Base-by-base conservation (phyloP, 306 rosid genomes). In the Quillaja saponaria region DNA sequence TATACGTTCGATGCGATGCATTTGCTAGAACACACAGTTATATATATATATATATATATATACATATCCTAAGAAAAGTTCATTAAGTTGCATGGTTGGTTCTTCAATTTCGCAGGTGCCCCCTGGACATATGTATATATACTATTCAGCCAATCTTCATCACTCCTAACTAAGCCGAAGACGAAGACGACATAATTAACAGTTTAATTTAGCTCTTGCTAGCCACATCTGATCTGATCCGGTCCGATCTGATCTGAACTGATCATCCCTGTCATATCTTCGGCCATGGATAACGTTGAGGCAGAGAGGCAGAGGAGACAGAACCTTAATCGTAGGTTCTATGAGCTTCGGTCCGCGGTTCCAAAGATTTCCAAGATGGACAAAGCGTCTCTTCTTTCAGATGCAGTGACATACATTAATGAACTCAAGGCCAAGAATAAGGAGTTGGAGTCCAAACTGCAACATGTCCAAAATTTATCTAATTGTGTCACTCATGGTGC, bases 301-400 rank as follows among this genome's bases (percentile, higher is more conserved):
- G 90, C 90, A 0, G 90, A 86, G 75, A 70, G 90, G 49, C 87
- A 81, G 15, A 58, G 90, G 4, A 55, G 90, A 8, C 79, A 78
- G 64, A 75, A 71, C 61, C 78, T 81, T 2, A 86, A 86, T 50
- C 77, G 77, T 14, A 64, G 95, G 10, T 86, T 86, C 79, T 86
- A 86, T 31, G 81, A 85, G 8, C 87, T 86, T 6, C 78, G 95
- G 5, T 74, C 95, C 0, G 90, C 61, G 0, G 95, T 86, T 7
- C 95, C 95, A 0, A 78, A 83, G 33, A 85, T 86, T 3, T 86
- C 95, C 0, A 86, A 74, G 61, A 83, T 86, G 95, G 95, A 86
- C 80, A 86, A 86, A 37, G 90, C 87, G 2, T 86, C 95, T 11
- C 37, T 86, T 6, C 81, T 86, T 0, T 71, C 85, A 0, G 95